phyloP scores from a whole-genome alignment of 192 early-diverging fungal species.

The Chytriomyces sp. region DNA sequence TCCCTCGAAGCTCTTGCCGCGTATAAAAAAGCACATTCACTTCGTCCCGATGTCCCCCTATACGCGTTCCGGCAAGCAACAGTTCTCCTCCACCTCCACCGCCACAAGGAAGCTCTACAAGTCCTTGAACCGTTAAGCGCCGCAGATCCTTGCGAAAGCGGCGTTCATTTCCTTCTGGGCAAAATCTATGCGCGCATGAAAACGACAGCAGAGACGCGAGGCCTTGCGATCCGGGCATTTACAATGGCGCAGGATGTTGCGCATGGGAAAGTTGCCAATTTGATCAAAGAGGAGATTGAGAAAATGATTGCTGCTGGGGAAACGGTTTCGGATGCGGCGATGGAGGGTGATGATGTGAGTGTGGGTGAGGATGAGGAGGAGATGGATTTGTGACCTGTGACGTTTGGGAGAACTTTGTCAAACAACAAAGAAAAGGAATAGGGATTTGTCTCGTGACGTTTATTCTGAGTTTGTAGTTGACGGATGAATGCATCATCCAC shows the following conservation, averaged over 20 bases:
- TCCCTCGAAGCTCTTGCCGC: conserved; percentile 59
- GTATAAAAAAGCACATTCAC: conserved; percentile 65
- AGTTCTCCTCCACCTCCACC: conserved; percentile 59
- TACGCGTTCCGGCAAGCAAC: conserved; percentile 75
- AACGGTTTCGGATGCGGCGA: background rate
- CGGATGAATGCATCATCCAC: too few species aligned
- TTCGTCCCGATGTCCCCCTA: conserved; percentile 58
- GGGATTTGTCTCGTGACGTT: too few species aligned
- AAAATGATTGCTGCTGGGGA: conserved; percentile 12
- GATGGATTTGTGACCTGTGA: background rate
- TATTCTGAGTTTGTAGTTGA: too few species aligned
- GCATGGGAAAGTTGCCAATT: conserved; percentile 2
- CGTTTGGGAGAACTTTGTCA: too few species aligned
- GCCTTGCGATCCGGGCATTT: conserved; percentile 59
- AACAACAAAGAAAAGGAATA: too few species aligned
- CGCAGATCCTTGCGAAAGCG: conserved; percentile 52
- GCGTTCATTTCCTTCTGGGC: conserved; percentile 70
- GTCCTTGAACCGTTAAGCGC: conserved; percentile 67
- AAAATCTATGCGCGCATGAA: conserved; percentile 55
- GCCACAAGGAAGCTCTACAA: conserved; percentile 65
- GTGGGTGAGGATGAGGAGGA: background rate
- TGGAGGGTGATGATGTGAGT: conserved; percentile 6
- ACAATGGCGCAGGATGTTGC: conserved; percentile 67
- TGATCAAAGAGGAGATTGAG: conserved; percentile 34
- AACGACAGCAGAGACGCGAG: conserved; percentile 43